Percentiles rank a stretch among this genome's conserved stretches.
Conservation (phyloP, 306 rosid species). For the Chamaecrista fasciculata region DNA sequence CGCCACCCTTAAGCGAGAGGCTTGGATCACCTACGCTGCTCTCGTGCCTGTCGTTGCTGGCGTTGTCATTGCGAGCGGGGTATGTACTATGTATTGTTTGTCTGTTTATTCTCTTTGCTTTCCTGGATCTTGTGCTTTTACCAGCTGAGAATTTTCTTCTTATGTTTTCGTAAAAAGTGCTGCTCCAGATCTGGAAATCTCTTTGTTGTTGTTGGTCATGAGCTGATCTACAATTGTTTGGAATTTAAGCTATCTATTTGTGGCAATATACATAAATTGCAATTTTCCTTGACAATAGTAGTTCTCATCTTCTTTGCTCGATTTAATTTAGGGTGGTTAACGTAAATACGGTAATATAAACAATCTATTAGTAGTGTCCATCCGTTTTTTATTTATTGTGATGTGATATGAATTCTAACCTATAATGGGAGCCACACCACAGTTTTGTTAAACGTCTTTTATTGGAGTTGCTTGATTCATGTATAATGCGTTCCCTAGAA, state of each 20-base stretch:
- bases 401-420: too few species aligned
- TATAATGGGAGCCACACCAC: too few species aligned
- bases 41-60: conserved; percentile 98
- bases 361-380: neutral
- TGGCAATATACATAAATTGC: neutral
- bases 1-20: conserved; percentile 85
- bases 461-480: conserved; percentile 1
- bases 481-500: neutral
- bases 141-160: neutral
- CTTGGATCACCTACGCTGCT: conserved; percentile 93
- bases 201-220: conserved; percentile 7
- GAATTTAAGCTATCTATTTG: neutral
- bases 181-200: conserved; percentile 52
- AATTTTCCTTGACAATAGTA: conserved; percentile 3
- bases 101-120: neutral
- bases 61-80: conserved; percentile 99
- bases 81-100: too few species aligned
- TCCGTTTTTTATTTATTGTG: neutral
- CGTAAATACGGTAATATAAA: neutral
- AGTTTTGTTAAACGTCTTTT: neutral
- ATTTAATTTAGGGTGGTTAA: neutral
- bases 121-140: conserved; percentile 11
- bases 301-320: neutral
- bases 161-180: conserved; percentile 21
- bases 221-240: conserved; percentile 29